Percentiles rank a stretch among this genome's conserved stretches.
phyloP scores from a whole-genome alignment of 345 rosid species.

The Geranium brycei region DNA sequence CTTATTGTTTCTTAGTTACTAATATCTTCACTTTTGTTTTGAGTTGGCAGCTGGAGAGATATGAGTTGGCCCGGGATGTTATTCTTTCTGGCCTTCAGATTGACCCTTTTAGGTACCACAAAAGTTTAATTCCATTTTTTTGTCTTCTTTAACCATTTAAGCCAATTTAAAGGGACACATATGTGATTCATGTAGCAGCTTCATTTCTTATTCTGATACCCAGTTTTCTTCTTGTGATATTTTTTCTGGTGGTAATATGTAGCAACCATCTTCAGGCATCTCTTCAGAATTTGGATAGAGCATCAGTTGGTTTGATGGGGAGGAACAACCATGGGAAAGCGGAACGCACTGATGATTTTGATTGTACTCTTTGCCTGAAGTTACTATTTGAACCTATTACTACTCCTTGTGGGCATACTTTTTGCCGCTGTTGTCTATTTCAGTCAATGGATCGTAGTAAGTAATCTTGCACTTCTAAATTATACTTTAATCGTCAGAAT shows the following conservation, averaged over 20 bases:
- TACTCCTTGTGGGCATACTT: conserved; percentile 94
- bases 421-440: conserved; percentile 78
- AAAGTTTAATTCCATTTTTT: conserved; percentile 1
- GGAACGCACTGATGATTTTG: conserved; percentile 74
- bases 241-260: conserved; percentile 27
- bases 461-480: conserved; percentile 15
- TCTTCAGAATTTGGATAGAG: conserved; percentile 52
- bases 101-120: conserved; percentile 68
- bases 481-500: conserved; percentile 1
- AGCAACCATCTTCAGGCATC: conserved; percentile 67
- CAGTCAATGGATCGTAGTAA: conserved; percentile 90
- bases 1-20: neutral
- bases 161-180: too few relatives aligned
- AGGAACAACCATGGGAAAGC: conserved; percentile 33
- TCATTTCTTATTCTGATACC: neutral
- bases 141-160: neutral
- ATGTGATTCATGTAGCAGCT: neutral
- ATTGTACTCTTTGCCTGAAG: conserved; percentile 85
- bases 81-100: conserved; percentile 79
- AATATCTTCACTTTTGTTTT: conserved; percentile 8
- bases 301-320: conserved; percentile 17
- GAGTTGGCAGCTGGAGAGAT: conserved; percentile 67
- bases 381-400: conserved; percentile 78
- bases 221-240: conserved; percentile 1
- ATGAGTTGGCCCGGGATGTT: conserved; percentile 60